A percentile compares a stretch with the other conserved stretches of the same genome.
Evolutionary conservation across 768 basidiomycete species (phyloP).

Genomic region (Pleurotus salmoneostramineus): DNA sequence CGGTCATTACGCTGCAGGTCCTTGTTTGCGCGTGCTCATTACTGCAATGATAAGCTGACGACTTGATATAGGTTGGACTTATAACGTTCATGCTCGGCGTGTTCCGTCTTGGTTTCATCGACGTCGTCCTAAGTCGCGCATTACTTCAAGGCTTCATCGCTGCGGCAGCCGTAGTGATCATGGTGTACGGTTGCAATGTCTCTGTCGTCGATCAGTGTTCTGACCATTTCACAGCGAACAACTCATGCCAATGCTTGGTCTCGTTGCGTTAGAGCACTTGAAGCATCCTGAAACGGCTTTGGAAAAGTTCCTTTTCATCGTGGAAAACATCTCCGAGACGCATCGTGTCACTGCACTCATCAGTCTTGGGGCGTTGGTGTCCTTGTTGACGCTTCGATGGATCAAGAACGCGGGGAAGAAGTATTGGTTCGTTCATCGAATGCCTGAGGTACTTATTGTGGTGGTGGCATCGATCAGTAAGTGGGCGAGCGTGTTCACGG

Average conservation of each 20-base stretch:
- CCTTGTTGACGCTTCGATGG: constrained; percentile 59
- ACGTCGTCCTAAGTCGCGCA: constrained; percentile 88
- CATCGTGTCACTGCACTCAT: constrained; percentile 71
- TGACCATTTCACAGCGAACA: constrained; percentile 53
- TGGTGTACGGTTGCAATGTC: constrained; percentile 50
- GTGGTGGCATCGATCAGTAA: constrained; percentile 81
- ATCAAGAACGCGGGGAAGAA: constrained; percentile 56
- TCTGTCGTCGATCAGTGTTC: background rate
- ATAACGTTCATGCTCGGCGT: constrained; percentile 85
- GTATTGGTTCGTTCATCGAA: constrained; percentile 67
- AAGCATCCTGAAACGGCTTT: constrained; percentile 64
- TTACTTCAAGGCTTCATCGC: constrained; percentile 85
- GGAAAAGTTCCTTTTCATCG: constrained; percentile 75
- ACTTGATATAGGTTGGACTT: constrained; percentile 59
- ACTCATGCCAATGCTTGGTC: constrained; percentile 87
- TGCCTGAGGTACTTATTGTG: constrained; percentile 89
- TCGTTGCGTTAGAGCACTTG: constrained; percentile 48
- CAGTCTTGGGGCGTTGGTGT: constrained; percentile 64
- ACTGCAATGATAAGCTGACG: background rate
- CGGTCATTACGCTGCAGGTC: constrained; percentile 83
- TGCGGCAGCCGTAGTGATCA: constrained; percentile 81
- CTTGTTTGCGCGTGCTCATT: background rate
- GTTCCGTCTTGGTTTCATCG: constrained; percentile 87
- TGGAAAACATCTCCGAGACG: constrained; percentile 50
- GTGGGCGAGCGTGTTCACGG: constrained; percentile 17